phyloP scores from a whole-genome alignment of 225 moss, liverwort and hornwort genomes.

The Pseudisothecium myosuroides region DNA sequence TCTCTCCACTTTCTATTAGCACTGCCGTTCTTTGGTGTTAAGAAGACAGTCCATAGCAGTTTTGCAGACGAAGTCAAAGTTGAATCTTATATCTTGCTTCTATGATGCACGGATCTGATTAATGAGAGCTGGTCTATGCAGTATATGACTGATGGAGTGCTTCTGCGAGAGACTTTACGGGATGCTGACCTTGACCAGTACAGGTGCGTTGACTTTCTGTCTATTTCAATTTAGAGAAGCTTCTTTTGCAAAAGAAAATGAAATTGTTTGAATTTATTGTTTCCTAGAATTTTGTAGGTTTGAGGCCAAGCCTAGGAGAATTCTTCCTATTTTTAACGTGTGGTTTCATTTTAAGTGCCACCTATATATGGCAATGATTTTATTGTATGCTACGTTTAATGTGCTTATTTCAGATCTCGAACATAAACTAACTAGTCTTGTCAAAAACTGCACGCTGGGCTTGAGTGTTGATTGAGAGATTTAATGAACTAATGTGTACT shows the following conservation, averaged over 20 bases:
- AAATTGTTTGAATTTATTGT: neutral
- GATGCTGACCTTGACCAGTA: conserved; percentile 94
- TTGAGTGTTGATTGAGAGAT: neutral
- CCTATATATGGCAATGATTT: neutral
- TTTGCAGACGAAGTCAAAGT: neutral
- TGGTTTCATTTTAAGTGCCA: neutral
- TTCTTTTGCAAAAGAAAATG: neutral
- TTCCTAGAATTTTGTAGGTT: neutral
- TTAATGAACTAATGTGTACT: neutral
- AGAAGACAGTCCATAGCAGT: neutral
- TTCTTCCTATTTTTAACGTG: neutral
- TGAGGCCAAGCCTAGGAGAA: neutral
- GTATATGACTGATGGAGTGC: conserved; percentile 99
- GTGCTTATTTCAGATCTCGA: neutral
- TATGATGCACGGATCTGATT: neutral
- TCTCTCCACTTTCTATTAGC: neutral
- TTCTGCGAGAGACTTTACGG: conserved; percentile 88
- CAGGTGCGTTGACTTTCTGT: conserved; percentile 30
- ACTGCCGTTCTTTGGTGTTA: neutral
- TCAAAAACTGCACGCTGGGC: neutral
- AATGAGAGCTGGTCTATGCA: conserved; percentile 19
- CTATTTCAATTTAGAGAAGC: neutral
- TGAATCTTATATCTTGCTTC: neutral
- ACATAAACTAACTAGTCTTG: neutral
- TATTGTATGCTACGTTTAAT: neutral